Evolutionary conservation across 1,284 basidiomycete species (phyloP).

Genomic region (Cryptococcus depauperatus): DNA sequence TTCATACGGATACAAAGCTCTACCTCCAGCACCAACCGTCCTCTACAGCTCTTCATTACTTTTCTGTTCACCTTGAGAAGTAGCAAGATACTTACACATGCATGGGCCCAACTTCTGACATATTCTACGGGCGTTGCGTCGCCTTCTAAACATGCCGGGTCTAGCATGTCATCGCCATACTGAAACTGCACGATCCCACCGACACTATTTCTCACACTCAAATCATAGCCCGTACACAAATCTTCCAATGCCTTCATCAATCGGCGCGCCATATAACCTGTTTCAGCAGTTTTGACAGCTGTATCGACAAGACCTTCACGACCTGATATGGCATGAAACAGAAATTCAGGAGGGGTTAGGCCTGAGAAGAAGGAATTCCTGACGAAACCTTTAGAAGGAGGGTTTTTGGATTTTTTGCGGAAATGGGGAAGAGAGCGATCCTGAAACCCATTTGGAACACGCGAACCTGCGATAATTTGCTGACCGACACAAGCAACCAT

Average conservation of each 20-base stretch:
- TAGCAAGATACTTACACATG: slow-evolving; percentile 54
- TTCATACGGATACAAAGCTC: slow-evolving; percentile 77
- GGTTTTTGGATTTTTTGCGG: slow-evolving; percentile 93
- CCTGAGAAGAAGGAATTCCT: slow-evolving; percentile 95
- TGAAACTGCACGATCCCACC: slow-evolving; percentile 97
- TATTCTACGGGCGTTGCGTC: slow-evolving; percentile 90
- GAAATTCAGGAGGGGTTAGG: slow-evolving; percentile 89
- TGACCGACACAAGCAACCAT: slow-evolving; percentile 99
- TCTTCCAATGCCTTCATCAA: slow-evolving; percentile 99
- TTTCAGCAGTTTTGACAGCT: slow-evolving; percentile 98
- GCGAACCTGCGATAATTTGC: slow-evolving; percentile 95
- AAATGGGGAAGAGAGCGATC: slow-evolving; percentile 98
- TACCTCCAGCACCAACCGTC: slow-evolving; percentile 53
- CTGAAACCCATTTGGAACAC: slow-evolving; percentile 98
- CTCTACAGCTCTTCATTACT: slow-evolving; percentile 48
- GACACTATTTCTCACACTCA: slow-evolving; percentile 90
- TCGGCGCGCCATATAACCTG: slow-evolving; percentile 98
- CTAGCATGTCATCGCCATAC: slow-evolving; percentile 95
- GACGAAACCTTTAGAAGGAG: slow-evolving; percentile 97
- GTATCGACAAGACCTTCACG: slow-evolving; percentile 98
- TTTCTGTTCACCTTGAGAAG: background rate
- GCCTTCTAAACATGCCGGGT: slow-evolving; percentile 92
- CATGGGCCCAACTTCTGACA: slow-evolving; percentile 78
- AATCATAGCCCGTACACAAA: slow-evolving; percentile 91
- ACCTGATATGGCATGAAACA: slow-evolving; percentile 98